phyloP scores from a whole-genome alignment of 768 basidiomycete genomes.

The Mycena olivaceomarginata region DNA sequence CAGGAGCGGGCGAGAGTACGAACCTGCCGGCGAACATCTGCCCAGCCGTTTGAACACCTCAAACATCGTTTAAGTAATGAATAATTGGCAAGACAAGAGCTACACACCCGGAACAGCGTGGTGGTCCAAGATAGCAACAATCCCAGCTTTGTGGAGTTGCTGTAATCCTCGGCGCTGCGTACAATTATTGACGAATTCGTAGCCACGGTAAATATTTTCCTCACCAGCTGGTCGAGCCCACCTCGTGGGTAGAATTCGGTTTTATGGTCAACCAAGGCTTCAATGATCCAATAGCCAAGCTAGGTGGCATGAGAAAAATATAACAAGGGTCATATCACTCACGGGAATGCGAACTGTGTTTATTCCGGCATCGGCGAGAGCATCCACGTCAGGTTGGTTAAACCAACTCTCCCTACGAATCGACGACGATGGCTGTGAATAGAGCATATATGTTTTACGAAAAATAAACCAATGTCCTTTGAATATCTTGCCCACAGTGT shows the following conservation, averaged over 20 bases:
- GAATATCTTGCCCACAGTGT: constrained; percentile 76
- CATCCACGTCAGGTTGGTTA: constrained; percentile 74
- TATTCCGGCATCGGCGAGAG: constrained; percentile 72
- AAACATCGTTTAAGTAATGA: constrained; percentile 57
- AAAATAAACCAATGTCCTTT: constrained; percentile 75
- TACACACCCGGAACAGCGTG: constrained; percentile 61
- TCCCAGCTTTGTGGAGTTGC: constrained; percentile 52
- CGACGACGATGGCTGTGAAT: constrained; percentile 45
- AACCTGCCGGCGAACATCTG: constrained; percentile 85
- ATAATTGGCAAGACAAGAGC: constrained; percentile 60
- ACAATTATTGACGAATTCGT: neutral
- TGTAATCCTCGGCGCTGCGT: constrained; percentile 76
- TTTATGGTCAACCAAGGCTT: constrained; percentile 77
- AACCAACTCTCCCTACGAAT: constrained; percentile 89
- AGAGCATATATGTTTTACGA: neutral
- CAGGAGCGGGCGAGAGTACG: constrained; percentile 38
- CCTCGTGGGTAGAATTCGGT: constrained; percentile 82
- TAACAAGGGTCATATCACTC: constrained; percentile 46
- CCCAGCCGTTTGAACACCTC: constrained; percentile 71
- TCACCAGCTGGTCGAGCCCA: constrained; percentile 79
- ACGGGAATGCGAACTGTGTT: constrained; percentile 89
- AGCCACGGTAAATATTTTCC: constrained; percentile 44
- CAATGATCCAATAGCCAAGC: constrained; percentile 92
- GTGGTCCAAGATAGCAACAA: no score
- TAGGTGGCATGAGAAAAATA: constrained; percentile 47